These are phyloP conservation scores for Juglanconis oblonga DNA, from an alignment of 2,329 filamentous ascomycete species.

Conservation along the genomic window DNA sequence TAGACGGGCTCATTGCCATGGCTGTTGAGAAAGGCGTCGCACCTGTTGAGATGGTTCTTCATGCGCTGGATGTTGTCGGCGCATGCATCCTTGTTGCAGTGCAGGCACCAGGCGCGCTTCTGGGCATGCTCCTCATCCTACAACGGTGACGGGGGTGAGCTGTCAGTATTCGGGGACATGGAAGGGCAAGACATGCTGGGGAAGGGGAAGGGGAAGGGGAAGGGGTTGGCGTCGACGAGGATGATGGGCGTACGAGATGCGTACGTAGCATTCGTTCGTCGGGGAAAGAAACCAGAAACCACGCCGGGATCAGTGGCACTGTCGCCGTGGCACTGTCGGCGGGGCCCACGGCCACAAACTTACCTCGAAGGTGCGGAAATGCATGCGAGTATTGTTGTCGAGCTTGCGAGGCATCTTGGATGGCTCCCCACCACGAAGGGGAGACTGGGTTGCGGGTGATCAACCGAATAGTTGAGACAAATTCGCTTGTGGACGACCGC, in stretches of 20 bases:
- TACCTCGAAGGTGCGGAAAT: constrained; percentile 14
- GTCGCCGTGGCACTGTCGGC: background rate
- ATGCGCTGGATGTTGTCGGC: constrained; percentile 19
- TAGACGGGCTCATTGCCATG: constrained; percentile 12
- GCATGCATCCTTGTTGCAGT: constrained; percentile 18
- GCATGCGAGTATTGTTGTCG: constrained; percentile 14
- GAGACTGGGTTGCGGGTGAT: background rate
- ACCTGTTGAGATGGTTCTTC: constrained; percentile 16
- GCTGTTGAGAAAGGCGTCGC: constrained; percentile 14
- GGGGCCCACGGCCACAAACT: background rate
- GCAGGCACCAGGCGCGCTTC: constrained; percentile 16
- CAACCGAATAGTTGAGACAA: too few species aligned
- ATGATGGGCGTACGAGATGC: background rate
- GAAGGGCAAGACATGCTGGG: too few species aligned
- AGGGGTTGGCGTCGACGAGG: too few species aligned
- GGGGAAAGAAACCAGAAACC: background rate
- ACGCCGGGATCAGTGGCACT: background rate
- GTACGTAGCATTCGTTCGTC: background rate
- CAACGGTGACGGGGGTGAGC: too few species aligned
- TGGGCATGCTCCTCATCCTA: constrained; percentile 16
- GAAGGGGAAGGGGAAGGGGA: too few species aligned
- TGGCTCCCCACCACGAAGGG: too few species aligned
- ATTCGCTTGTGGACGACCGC: too few species aligned
- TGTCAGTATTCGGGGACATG: too few species aligned
- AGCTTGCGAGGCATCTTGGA: constrained; percentile 13